phyloP scores from a whole-genome alignment of 345 rosid species.

The Eucalyptus cloeziana region DNA sequence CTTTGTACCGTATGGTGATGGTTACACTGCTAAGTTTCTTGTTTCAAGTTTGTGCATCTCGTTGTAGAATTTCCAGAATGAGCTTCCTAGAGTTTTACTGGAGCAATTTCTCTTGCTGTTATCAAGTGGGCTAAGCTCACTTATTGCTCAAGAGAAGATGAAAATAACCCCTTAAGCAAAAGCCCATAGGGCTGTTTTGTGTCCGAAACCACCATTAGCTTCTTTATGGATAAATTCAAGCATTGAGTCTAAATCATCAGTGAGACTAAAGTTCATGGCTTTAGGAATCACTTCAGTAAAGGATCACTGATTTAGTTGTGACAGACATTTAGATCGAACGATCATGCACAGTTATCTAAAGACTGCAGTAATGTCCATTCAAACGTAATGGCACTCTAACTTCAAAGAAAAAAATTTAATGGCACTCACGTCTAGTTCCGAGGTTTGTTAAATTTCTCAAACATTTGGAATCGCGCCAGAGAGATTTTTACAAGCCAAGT shows the following conservation, averaged over 20 bases:
- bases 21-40: background rate
- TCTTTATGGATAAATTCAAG: background rate
- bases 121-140: background rate
- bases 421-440: background rate
- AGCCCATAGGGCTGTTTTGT: background rate
- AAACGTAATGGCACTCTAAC: background rate
- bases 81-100: background rate
- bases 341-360: background rate
- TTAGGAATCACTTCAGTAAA: background rate
- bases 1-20: background rate
- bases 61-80: background rate
- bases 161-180: background rate
- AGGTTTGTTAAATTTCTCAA: background rate
- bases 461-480: conserved; percentile 3
- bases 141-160: background rate
- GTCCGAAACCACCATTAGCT: background rate
- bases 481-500: background rate
- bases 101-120: background rate
- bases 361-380: background rate
- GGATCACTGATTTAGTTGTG: background rate
- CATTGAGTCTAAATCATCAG: background rate
- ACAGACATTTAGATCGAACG: conserved; percentile 1
- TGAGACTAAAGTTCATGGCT: background rate
- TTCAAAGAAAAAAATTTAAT: too few relatives aligned
- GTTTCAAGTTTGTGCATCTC: background rate